Evolutionary conservation across 176 grass and related monocot genomes (phyloP), one percentile per base, ranked within the genome.

Genomic region (Stipa capillata): DNA sequence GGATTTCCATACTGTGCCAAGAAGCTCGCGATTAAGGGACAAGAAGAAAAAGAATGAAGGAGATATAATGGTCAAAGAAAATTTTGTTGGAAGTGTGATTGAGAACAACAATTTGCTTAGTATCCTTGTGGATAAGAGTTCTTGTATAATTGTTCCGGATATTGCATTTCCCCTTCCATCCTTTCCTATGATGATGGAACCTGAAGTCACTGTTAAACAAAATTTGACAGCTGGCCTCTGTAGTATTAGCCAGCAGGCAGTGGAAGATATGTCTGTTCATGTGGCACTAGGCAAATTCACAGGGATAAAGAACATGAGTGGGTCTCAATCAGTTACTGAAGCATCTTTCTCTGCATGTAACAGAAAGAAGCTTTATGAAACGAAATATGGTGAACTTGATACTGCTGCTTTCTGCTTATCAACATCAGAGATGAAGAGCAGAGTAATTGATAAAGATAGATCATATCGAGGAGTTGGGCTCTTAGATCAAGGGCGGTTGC

Each of bases 101-200:
- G 79, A 91, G 81, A 99, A 93, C 86, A 99, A 99, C 76, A 82
- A 82, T 47, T 85, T 99, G 57, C 92, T 99, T 85, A 93, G 81
- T 82, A 71, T 65, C 74, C 96, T 98, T 89, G 71, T 99, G 76
- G 96, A 81, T 59, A 87, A 89, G 65, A 72, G 78, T 68, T 89
- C 84, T 18, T 99, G 90, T 90, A 68, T 95, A 81, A 80, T 93
- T 74, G 85, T 99, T 83, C 92, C 96, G 2, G 72, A 91, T 16
- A 82, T 84, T 75, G 62, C 42, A 77, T 78, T 87, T 87, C 71
- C 77, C 24, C 57, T 73, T 91, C 77, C 91, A 78, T 83, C 57
- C 56, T 83, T 76, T 84, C 77, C 32, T 65, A 33, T 37, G 67
- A 65, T 57, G 50, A 59, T 77, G 68, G 74, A 58, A 63, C 73